Conservation (phyloP, 108 stramenopile species). For the Seminavis robusta region DNA sequence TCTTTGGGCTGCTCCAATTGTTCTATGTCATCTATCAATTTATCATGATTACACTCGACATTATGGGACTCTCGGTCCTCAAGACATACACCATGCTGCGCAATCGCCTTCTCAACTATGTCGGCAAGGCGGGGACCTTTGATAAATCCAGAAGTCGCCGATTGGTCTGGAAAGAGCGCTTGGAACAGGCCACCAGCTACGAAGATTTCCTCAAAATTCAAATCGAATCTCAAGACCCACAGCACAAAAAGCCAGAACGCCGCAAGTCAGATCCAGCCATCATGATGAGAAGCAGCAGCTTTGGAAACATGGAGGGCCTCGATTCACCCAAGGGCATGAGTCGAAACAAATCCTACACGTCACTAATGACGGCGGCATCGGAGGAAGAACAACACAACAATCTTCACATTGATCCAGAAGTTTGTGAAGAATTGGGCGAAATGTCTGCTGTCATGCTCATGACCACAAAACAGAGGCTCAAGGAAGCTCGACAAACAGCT, state of each 20-base stretch:
- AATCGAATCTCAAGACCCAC: conserved; percentile 32
- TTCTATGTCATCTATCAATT: conserved; percentile 80
- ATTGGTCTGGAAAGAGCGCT: conserved; percentile 64
- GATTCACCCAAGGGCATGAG: background rate
- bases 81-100: conserved; percentile 68
- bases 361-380: conserved; percentile 5
- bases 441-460: conserved; percentile 59
- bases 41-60: conserved; percentile 71
- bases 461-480: conserved; percentile 52
- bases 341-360: conserved; percentile 19
- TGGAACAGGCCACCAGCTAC: conserved; percentile 46
- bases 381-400: too few relatives aligned
- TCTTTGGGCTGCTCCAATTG: conserved; percentile 66
- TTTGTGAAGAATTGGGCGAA: conserved; percentile 50
- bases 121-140: conserved; percentile 19
- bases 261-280: background rate
- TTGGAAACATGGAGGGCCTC: background rate
- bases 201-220: conserved; percentile 63
- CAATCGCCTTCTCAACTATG: conserved; percentile 21
- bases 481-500: conserved; percentile 62
- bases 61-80: conserved; percentile 47
- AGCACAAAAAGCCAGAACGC: too few relatives aligned
- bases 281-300: background rate
- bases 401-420: too few relatives aligned
- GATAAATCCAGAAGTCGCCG: conserved; percentile 34